Evolutionary conservation across 306 rosid genomes (phyloP).

Genomic region (Castanospermum australe): DNA sequence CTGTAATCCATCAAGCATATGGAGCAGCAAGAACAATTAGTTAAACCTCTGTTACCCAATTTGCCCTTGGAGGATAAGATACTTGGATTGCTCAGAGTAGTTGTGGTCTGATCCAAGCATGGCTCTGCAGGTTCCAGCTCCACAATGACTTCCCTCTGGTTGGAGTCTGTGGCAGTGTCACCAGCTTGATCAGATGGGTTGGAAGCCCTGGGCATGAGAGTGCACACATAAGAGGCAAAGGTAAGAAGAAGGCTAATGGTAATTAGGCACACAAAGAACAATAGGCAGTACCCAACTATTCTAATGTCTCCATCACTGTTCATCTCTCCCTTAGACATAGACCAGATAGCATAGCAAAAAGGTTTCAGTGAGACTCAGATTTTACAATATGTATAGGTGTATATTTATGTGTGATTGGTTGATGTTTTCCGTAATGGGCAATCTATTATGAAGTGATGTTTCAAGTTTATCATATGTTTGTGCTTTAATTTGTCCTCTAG

Average conservation of each 20-base stretch:
- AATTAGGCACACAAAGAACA: constrained; percentile 3
- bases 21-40: constrained; percentile 30
- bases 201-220: no score
- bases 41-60: background rate
- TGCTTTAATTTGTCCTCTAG: constrained; percentile 23
- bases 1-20: constrained; percentile 56
- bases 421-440: constrained; percentile 15
- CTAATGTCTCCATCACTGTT: background rate
- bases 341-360: background rate
- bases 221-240: no score
- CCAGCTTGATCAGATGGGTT: background rate
- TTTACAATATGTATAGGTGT: background rate
- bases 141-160: constrained; percentile 12
- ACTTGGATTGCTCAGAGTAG: constrained; percentile 8
- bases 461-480: background rate
- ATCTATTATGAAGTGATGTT: background rate
- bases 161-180: background rate
- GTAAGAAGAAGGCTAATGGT: constrained; percentile 6
- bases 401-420: background rate
- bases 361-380: background rate
- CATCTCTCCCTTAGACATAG: background rate
- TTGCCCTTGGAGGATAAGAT: constrained; percentile 11
- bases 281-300: background rate
- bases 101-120: background rate
- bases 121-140: background rate